Percentiles rank a stretch among this genome's conserved stretches.
Evolutionary conservation across 495 filamentous ascomycete species (phyloP).

Genomic region (Copromyces sp.): DNA sequence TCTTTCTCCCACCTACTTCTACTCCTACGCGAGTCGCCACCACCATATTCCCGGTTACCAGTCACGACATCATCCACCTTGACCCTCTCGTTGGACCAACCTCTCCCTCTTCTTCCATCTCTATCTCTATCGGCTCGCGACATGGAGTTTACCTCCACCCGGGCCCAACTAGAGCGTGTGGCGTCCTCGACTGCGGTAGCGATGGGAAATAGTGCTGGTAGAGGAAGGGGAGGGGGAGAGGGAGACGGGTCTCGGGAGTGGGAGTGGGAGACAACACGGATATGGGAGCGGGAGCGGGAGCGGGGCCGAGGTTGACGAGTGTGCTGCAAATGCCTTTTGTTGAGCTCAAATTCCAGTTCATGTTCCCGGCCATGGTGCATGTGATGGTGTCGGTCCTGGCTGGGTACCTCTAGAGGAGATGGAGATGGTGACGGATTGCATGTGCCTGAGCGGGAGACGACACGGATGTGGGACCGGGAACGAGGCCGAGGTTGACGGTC

Average conservation of each 20-base stretch:
- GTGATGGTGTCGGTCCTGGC: neutral
- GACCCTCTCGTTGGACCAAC: neutral
- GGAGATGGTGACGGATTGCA: too few species aligned
- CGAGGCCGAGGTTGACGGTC: neutral
- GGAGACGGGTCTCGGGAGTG: neutral
- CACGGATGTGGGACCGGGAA: neutral
- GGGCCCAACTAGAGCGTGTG: neutral
- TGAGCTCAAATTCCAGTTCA: neutral
- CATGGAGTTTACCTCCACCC: neutral
- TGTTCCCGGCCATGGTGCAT: neutral
- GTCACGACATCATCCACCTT: neutral
- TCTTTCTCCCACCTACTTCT: neutral
- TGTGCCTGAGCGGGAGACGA: neutral
- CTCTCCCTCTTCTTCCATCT: neutral
- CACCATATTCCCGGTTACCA: neutral
- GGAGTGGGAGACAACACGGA: neutral
- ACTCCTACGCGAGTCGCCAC: neutral
- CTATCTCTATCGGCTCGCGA: neutral
- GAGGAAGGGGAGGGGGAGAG: neutral
- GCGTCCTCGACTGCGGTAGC: neutral
- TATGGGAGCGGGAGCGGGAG: neutral
- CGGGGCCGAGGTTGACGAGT: neutral
- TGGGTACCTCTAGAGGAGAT: neutral
- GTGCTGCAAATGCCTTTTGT: neutral
- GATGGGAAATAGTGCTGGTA: neutral